Percentiles rank a stretch among this genome's conserved stretches.
These are phyloP conservation scores for Capsicum pubescens DNA, from an alignment of 257 asterid species.

Conservation along the genomic window DNA sequence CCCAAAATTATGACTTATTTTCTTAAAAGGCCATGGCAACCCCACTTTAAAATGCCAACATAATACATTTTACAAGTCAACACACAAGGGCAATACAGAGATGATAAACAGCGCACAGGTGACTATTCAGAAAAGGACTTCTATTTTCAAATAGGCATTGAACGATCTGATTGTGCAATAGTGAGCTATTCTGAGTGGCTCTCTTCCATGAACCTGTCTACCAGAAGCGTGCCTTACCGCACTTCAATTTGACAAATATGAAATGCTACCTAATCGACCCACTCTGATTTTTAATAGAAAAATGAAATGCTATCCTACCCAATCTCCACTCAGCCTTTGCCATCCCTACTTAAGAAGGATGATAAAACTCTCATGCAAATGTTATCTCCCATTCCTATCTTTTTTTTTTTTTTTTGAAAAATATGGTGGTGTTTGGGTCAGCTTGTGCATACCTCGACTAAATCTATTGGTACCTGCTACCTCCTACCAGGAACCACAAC, in stretches of 20 bases:
- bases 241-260: neutral
- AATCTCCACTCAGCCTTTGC: constrained; percentile 10
- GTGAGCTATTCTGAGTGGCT: neutral
- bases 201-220: neutral
- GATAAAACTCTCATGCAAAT: neutral
- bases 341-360: neutral
- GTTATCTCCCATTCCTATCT: neutral
- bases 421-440: neutral
- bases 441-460: neutral
- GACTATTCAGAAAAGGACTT: neutral
- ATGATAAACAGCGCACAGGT: neutral
- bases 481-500: neutral
- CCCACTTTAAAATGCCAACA: neutral
- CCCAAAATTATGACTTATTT: neutral
- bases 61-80: constrained; percentile 6
- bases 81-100: neutral
- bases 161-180: neutral
- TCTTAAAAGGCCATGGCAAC: neutral
- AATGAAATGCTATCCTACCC: neutral
- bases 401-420: neutral
- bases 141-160: neutral
- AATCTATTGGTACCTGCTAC: neutral
- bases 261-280: neutral
- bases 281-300: neutral
- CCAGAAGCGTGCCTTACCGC: neutral